Base-by-base conservation (phyloP, 306 rosid species). In the Hippophae rhamnoides region DNA sequence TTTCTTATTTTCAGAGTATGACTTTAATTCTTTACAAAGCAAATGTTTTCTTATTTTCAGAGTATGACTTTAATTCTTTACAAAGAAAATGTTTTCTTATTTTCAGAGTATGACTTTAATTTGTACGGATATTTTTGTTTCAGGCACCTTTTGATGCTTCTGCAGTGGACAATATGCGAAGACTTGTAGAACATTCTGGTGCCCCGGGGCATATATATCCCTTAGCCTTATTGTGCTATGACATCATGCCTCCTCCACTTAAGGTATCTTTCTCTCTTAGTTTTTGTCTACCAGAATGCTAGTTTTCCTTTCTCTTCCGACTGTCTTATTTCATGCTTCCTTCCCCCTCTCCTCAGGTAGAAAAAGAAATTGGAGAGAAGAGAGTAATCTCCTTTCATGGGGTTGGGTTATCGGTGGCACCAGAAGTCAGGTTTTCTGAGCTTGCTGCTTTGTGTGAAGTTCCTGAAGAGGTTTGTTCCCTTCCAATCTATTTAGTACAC, bases 191-290 rank as follows among this genome's bases (percentile, higher is more conserved):
- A 64, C 83, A 93, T 79, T 86, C 95, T 51, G 90, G 84, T 66
- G 83, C 76, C 54, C 97, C 86, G 1, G 96, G 95, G 60, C 97
- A 89, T 70, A 72, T 93, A 69, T 93, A 78, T 82, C 95, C 99
- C 65, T 63, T 93, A 78, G 83, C 95, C 56, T 61, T 93, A 65
- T 58, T 89, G 71, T 86, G 99, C 69, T 76, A 84, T 45, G 81
- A 89, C 78, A 89, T 93, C 74, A 93, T 93, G 99, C 97, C 99
- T 7, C 99, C 99, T 71, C 99, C 99, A 13, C 72, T 6, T 26
- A 77, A 79, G 80, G 99, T 86, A 72, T 61, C 59, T 12, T 10
- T 59, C 12, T 13, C 62, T 72, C 77, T 63, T 72, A 40, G 58
- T 43, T 57, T 72, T 67, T 52, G 63, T 53, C 11, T 65, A 42